Evolutionary conservation across 129 eudicot species (phyloP), one percentile per base, ranked within the genome.

Genomic region (Centrapalus pauciflorus): DNA sequence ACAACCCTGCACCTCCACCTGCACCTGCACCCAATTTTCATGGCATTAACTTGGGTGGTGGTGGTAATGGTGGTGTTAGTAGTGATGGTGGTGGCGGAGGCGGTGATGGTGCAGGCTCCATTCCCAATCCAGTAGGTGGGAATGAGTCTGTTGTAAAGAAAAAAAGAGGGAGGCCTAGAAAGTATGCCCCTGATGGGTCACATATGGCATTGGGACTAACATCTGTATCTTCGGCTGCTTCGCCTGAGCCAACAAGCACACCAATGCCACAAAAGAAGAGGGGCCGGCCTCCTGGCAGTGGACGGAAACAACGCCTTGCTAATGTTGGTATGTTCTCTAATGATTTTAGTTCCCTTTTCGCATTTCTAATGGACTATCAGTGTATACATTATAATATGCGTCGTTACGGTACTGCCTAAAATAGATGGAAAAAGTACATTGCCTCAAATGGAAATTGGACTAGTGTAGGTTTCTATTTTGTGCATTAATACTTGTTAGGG

Each of bases 161-260:
- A 79, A 93, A 84, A 71, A 84, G 98, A 70, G 98, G 98, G 19
- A 84, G 98, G 73, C 98, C 98, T 4, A 67, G 98, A 70, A 93
- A 93, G 40, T 82, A 85, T 49, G 89, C 79, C 5, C 96, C 98
- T 19, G 96, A 88, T 73, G 91, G 85, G 41, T 37, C 84, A 25
- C 79, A 77, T 12, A 72, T 81, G 84, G 77, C 90, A 1, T 72
- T 85, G 48, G 94, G 72, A 45, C 64, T 91, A 76, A 76, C 82
- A 11, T 83, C 89, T 2, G 74, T 73, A 74, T 72, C 87, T 0
- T 61, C 79, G 14, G 78, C 49, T 28, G 77, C 76, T 5, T 66
- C 88, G 19, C 70, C 85, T 19, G 89, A 73, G 19, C 74, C 59
- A 27, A 60, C 59, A 27, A 60, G 27, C 46, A 69, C 87, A 0